Evolutionary conservation across 2,329 filamentous ascomycete genomes (phyloP), one percentile per base, ranked within the genome.

Genomic region (Fusarium protoensiforme): DNA sequence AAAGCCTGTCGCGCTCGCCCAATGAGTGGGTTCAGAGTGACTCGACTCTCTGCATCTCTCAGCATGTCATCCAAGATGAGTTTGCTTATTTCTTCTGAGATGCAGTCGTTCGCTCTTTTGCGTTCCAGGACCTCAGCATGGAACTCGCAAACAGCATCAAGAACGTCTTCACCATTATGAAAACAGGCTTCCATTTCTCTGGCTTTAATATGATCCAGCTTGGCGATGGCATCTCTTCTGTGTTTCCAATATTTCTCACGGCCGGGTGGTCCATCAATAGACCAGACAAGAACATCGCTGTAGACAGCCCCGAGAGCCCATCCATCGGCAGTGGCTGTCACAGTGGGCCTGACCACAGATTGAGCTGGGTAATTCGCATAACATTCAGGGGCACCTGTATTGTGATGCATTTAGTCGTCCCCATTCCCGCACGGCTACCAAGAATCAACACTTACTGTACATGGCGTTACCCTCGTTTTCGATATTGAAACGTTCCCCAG

Each of bases 371-470:
- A 46, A 0, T 58, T 58, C 1, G 29, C 7, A 1, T 48, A 70
- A 0, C 22, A 61, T 6, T 72, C 69, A 0, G 71, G 71, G 2
- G 71, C 64, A 11, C 56, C 67, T 69, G 9, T 5, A 24, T 3
- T 24, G 5, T 5, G 24, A 24, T 16, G n/a, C n/a, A n/a, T n/a
- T n/a, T n/a, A n/a, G n/a, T n/a, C n/a, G n/a, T n/a, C n/a, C n/a
- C n/a, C n/a, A n/a, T n/a, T n/a, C n/a, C n/a, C n/a, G n/a, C n/a
- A n/a, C n/a, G n/a, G n/a, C n/a, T n/a, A n/a, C n/a, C n/a, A n/a
- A n/a, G n/a, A n/a, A n/a, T n/a, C n/a, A n/a, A n/a, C n/a, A 48
- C 72, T 63, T 9, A 68, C 72, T 27, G 9, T 74, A 69, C 67
- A 69, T 74, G 9, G 46, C 11, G 4, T 71, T 74, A 1, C 64